phyloP scores from a whole-genome alignment of 2,329 filamentous ascomycete species.

The Aspergillus nomiae region DNA sequence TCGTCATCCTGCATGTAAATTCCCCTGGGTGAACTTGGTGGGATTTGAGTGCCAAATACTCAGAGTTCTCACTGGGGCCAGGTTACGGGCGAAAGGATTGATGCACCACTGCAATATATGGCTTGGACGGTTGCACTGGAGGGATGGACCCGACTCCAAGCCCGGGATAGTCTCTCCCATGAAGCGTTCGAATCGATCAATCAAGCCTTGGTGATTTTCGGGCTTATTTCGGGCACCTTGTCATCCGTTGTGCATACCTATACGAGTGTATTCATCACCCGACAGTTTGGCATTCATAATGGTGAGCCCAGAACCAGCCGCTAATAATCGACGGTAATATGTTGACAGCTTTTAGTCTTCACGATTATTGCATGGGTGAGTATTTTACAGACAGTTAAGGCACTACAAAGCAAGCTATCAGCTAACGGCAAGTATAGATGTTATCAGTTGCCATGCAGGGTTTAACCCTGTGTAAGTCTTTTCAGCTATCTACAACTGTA shows the following conservation, averaged over 20 bases:
- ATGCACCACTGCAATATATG: not conserved
- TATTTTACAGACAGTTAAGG: not conserved
- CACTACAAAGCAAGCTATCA: not conserved
- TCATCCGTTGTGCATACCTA: not conserved
- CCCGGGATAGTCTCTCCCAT: not conserved
- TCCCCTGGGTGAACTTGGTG: not conserved
- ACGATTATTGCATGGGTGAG: not conserved
- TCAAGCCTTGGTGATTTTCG: not conserved
- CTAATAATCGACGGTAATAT: not conserved
- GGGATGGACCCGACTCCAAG: not conserved
- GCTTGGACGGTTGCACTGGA: not conserved
- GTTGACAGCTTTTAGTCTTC: not conserved
- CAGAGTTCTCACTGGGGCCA: not conserved
- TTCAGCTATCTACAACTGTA: too few relatives aligned
- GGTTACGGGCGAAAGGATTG: not conserved
- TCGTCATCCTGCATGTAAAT: not conserved
- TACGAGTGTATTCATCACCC: not conserved
- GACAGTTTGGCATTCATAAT: not conserved
- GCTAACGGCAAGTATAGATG: not conserved
- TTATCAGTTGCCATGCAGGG: not conserved
- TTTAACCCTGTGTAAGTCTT: not conserved
- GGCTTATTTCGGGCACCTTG: not conserved
- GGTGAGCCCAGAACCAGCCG: not conserved
- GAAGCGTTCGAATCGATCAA: not conserved
- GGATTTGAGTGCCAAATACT: not conserved